phyloP scores from a whole-genome alignment of 768 basidiomycete genomes.

The Psilocybe tampanensis region DNA sequence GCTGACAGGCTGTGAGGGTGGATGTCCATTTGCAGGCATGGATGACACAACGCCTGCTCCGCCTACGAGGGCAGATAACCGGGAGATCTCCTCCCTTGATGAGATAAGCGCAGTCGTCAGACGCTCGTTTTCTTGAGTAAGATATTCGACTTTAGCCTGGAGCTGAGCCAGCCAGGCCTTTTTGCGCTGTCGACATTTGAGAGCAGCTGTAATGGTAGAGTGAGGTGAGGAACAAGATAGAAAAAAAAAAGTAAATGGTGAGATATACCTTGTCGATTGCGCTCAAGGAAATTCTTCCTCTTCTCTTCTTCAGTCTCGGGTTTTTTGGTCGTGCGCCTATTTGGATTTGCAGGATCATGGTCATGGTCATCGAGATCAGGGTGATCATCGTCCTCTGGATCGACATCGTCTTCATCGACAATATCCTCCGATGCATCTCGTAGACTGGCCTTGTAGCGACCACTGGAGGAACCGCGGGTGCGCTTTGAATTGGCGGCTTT shows the following conservation, averaged over 20 bases:
- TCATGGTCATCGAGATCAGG: slow-evolving; percentile 41
- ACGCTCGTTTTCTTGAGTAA: slow-evolving; percentile 94
- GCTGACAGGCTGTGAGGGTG: slow-evolving; percentile 43
- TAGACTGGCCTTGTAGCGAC: slow-evolving; percentile 35
- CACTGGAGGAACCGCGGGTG: slow-evolving; percentile 32
- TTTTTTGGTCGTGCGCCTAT: slow-evolving; percentile 53
- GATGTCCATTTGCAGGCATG: slow-evolving; percentile 28
- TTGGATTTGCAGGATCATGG: slow-evolving; percentile 19
- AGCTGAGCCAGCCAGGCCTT: slow-evolving; percentile 95
- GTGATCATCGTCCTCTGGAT: slow-evolving; percentile 39
- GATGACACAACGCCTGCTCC: slow-evolving; percentile 56
- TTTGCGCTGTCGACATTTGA: slow-evolving; percentile 99
- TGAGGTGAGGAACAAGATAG: background rate
- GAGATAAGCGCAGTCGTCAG: slow-evolving; percentile 84
- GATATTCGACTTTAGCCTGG: slow-evolving; percentile 91
- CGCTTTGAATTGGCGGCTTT: slow-evolving; percentile 38
- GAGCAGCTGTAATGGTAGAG: slow-evolving; percentile 84
- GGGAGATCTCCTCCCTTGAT: slow-evolving; percentile 89
- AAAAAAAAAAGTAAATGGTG: background rate
- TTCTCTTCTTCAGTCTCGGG: slow-evolving; percentile 99
- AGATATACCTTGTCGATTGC: slow-evolving; percentile 90
- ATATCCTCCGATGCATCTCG: slow-evolving; percentile 34
- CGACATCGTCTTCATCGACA: slow-evolving; percentile 41
- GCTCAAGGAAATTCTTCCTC: slow-evolving; percentile 92
- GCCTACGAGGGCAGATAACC: slow-evolving; percentile 74